A percentile compares a stretch with the other conserved stretches of the same genome.
Evolutionary conservation across 345 rosid genomes (phyloP).

Genomic region (Nephelium lappaceum): DNA sequence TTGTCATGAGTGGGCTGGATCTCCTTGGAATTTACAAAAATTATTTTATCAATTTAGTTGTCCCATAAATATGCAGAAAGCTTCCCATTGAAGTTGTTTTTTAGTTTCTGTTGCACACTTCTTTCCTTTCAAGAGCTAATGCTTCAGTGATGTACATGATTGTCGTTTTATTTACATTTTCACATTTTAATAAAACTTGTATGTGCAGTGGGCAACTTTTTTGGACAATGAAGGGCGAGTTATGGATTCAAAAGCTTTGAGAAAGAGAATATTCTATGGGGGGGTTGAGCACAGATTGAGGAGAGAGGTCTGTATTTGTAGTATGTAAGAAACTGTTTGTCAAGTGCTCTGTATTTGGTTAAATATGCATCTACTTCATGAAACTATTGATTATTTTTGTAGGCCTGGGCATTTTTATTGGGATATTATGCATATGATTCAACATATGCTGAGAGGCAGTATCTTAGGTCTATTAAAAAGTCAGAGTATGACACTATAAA

Average conservation of each 20-base stretch:
- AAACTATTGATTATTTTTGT: conserved; percentile 26
- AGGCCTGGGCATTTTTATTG: conserved; percentile 92
- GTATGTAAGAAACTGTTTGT: not conserved
- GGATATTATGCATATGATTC: conserved; percentile 84
- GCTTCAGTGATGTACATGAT: not conserved
- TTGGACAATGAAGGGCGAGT: conserved; percentile 91
- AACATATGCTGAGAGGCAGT: conserved; percentile 87
- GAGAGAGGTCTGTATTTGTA: conserved; percentile 64
- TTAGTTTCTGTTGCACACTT: not conserved
- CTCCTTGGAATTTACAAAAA: not conserved
- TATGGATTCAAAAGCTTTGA: conserved; percentile 64
- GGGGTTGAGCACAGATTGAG: conserved; percentile 79
- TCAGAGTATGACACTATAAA: conserved; percentile 81
- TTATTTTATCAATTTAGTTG: not conserved
- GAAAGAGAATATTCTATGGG: conserved; percentile 89
- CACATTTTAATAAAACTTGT: conserved; percentile 9
- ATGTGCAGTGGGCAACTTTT: conserved; percentile 74
- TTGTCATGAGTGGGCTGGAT: not conserved
- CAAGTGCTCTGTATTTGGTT: conserved; percentile 2
- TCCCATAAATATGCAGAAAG: not conserved
- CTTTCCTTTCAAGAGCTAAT: not conserved
- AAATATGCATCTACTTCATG: conserved; percentile 14
- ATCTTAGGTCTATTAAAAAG: conserved; percentile 56
- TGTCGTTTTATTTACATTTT: conserved; percentile 10
- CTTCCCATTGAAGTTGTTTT: not conserved